phyloP scores from a whole-genome alignment of 2,329 filamentous ascomycete genomes.

The Alternaria conjuncta region DNA sequence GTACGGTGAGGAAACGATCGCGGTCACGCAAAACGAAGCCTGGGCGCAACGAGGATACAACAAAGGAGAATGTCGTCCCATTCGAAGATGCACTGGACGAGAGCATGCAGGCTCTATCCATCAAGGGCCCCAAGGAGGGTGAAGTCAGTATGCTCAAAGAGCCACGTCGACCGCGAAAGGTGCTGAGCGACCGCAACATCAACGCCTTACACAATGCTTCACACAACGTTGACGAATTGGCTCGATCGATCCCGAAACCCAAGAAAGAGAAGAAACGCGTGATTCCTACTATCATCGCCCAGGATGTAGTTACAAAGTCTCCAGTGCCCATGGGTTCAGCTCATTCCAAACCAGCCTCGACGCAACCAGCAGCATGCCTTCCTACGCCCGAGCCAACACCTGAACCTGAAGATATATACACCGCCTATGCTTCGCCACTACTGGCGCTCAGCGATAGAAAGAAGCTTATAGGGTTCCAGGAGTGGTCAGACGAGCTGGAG shows the following conservation, averaged over 20 bases:
- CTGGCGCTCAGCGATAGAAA: conserved; percentile 38
- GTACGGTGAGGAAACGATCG: conserved; percentile 11
- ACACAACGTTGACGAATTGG: neutral
- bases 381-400: conserved; percentile 30
- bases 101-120: conserved; percentile 7
- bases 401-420: conserved; percentile 34
- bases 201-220: conserved; percentile 15
- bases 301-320: neutral
- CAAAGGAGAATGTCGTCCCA: conserved; percentile 9
- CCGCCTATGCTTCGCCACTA: conserved; percentile 33
- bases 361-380: conserved; percentile 13
- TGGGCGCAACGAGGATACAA: neutral
- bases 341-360: conserved; percentile 13
- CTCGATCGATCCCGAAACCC: neutral
- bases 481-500: conserved; percentile 52
- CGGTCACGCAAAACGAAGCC: conserved; percentile 7
- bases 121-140: neutral
- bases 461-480: conserved; percentile 43
- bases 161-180: conserved; percentile 8
- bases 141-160: conserved; percentile 7
- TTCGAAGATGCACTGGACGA: conserved; percentile 8
- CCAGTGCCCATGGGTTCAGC: conserved; percentile 17
- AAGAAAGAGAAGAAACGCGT: conserved; percentile 13
- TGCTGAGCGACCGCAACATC: conserved; percentile 17
- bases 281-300: neutral